Evolutionary conservation across 225 moss, liverwort and hornwort genomes (phyloP).

Genomic region (Sphagnum contortum): DNA sequence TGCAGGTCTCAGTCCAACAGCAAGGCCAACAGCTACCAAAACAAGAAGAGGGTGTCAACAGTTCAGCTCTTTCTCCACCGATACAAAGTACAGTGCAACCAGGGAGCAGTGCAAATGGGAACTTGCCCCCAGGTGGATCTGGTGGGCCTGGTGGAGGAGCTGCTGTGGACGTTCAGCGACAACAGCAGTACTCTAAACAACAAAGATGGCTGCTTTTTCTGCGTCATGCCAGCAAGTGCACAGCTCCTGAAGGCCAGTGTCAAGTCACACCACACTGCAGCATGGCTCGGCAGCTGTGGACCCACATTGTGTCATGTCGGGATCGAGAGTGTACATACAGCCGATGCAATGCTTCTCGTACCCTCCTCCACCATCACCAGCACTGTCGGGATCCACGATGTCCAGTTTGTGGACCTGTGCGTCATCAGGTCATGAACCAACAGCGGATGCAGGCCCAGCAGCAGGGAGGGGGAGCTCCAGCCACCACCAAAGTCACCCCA

Average conservation of each 20-base stretch:
- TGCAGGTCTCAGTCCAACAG: background rate
- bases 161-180: constrained; percentile 71
- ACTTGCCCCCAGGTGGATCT: constrained; percentile 8
- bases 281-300: constrained; percentile 90
- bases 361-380: constrained; percentile 83
- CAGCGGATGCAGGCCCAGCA: constrained; percentile 54
- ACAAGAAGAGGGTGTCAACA: constrained; percentile 28
- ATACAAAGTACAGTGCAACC: constrained; percentile 22
- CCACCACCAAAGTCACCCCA: constrained; percentile 21
- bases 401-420: constrained; percentile 97
- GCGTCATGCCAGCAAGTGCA: constrained; percentile 92
- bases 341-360: constrained; percentile 88
- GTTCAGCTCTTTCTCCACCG: constrained; percentile 37
- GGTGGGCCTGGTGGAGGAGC: constrained; percentile 14
- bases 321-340: constrained; percentile 80
- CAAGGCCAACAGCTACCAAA: constrained; percentile 7
- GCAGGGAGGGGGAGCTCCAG: constrained; percentile 26
- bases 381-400: constrained; percentile 77
- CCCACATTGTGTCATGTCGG: constrained; percentile 72
- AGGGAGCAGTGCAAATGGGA: constrained; percentile 36
- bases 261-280: constrained; percentile 85
- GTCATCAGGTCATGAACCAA: constrained; percentile 70
- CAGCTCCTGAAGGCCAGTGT: constrained; percentile 75
- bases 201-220: constrained; percentile 90
- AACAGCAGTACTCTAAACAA: constrained; percentile 95